Conservation (phyloP, 257 asterid species). For the Sherardia arvensis region DNA sequence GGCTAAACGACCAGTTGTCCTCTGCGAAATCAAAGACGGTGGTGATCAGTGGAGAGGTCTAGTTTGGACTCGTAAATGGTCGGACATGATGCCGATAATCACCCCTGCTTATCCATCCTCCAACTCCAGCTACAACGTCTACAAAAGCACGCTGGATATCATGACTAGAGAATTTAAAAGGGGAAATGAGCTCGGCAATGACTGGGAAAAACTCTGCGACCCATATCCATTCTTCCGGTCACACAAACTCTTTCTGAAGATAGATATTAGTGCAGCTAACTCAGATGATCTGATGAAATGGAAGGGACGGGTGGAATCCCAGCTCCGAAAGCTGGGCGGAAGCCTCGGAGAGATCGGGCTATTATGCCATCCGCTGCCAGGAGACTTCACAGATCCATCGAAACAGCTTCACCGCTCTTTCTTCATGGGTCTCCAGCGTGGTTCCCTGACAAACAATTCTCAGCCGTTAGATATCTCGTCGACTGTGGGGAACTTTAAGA, state of each 20-base stretch:
- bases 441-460: constrained; percentile 15
- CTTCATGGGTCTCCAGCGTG: constrained; percentile 35
- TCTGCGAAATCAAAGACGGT: constrained; percentile 29
- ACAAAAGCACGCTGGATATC: constrained; percentile 31
- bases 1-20: constrained; percentile 42
- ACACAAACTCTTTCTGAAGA: constrained; percentile 30
- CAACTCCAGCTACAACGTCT: constrained; percentile 40
- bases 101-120: constrained; percentile 39
- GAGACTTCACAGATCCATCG: constrained; percentile 23
- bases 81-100: constrained; percentile 37
- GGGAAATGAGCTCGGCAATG: constrained; percentile 24
- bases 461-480: constrained; percentile 27
- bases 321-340: constrained; percentile 28
- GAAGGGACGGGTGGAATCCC: constrained; percentile 39
- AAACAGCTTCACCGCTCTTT: constrained; percentile 20
- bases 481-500: constrained; percentile 26
- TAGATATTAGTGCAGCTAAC: constrained; percentile 25
- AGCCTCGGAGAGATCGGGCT: constrained; percentile 19
- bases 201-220: constrained; percentile 25
- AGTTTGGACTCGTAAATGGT: constrained; percentile 30
- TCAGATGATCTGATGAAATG: constrained; percentile 26
- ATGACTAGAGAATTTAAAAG: constrained; percentile 31
- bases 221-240: constrained; percentile 29
- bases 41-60: constrained; percentile 20
- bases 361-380: constrained; percentile 36